Percentiles rank a stretch among this genome's conserved stretches.
Conservation (phyloP, 176 grass and related monocot genomes). For the Aegilops tauschii region DNA sequence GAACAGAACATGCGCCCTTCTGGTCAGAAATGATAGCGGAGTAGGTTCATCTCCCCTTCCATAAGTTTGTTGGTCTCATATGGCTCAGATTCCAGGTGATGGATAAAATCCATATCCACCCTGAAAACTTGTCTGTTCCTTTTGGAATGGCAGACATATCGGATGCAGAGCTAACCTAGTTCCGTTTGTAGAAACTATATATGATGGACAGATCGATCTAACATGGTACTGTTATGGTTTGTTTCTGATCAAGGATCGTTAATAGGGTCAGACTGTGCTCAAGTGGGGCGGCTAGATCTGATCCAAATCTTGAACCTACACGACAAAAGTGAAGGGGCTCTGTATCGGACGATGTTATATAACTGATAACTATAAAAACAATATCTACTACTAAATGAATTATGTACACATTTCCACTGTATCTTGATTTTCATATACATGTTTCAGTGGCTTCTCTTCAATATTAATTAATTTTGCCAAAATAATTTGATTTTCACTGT, state of each 20-base stretch:
- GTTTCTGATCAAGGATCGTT: not conserved
- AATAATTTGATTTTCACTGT: not conserved
- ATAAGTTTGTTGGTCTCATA: not conserved
- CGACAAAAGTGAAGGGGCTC: conserved; percentile 1
- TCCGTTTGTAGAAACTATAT: not conserved
- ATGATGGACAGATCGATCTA: not conserved
- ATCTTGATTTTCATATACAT: not conserved
- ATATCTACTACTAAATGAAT: not conserved
- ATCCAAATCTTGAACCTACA: conserved; percentile 12
- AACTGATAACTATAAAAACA: conserved; percentile 20
- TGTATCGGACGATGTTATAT: not conserved
- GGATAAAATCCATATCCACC: conserved; percentile 20
- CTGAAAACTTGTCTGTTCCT: conserved; percentile 14
- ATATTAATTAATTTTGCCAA: not conserved
- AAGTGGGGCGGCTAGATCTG: conserved; percentile 22
- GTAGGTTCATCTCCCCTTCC: conserved; percentile 20
- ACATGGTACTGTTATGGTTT: conserved; percentile 18
- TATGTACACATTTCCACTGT: not conserved
- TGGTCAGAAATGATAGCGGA: not conserved
- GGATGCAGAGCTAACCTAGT: conserved; percentile 19
- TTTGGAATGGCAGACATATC: conserved; percentile 8
- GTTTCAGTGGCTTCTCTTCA: not conserved
- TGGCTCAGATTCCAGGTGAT: not conserved
- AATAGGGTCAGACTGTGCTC: not conserved
- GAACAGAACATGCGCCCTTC: not conserved